Evolutionary conservation across 768 basidiomycete species (phyloP), one percentile per base, ranked within the genome.

Genomic region (Leccinum longicurvipes): DNA sequence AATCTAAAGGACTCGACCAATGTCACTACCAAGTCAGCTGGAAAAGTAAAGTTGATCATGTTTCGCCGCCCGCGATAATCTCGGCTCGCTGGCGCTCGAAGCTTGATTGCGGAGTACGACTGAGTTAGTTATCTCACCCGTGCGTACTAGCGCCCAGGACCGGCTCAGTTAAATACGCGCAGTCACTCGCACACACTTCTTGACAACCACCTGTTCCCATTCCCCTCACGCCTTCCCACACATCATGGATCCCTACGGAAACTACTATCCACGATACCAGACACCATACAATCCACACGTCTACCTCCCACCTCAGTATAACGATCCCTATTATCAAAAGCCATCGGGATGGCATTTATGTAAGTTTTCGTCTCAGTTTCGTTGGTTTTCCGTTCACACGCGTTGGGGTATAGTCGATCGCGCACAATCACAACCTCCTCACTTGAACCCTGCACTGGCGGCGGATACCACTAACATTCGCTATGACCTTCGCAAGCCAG

Each of bases 401-500:
- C 19, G 1, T 4, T 15, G 23, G 19, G 6, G 28, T 24, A 11
- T 47, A 71, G 71, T 46, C 17, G 56, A 68, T 42, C 67, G 39
- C 46, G 4, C 47, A 1, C 60, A 63, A 50, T 71, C 79, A 1
- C 79, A 78, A 67, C 77, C 79, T 64, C 78, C 82, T n/a, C 72
- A 67, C 32, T 66, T 85, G 19, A 78, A 84, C 63, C 80, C 82
- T 3, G 73, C 74, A 23, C 77, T 86, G 14, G 83, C 81, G 17
- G 71, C 73, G 8, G 82, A 83, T 57, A 74, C 74, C 27, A 81
- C 82, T 0, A 66, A 74, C 10, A 62, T 84, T 9, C 76, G 75
- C 17, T 82, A 79, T 60, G 80, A 86, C 57, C 59, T 83, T 23
- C 74, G 73, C 51, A 75, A 74, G 47, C 64, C 76, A 21, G 76